phyloP scores from a whole-genome alignment of 2,329 filamentous ascomycete genomes.

The Sporothrix humicola region DNA sequence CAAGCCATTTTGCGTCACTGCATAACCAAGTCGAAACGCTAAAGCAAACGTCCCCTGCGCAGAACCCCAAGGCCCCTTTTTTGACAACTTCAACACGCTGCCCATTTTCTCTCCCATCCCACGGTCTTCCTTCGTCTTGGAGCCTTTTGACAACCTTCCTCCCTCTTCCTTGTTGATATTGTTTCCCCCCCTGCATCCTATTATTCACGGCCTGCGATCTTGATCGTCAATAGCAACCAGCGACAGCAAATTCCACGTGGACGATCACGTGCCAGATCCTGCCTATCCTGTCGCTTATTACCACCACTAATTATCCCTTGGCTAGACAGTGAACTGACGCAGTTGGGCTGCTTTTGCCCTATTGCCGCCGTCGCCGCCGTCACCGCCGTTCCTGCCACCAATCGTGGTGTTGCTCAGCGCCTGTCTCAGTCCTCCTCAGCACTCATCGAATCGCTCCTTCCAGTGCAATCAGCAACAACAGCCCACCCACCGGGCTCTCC shows the following conservation, averaged over 20 bases:
- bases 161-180: not conserved
- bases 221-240: not conserved
- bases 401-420: constrained; percentile 11
- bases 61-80: not conserved
- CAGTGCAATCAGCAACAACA: not conserved
- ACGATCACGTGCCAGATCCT: not conserved
- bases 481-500: not conserved
- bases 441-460: not conserved
- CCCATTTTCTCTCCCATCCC: not conserved
- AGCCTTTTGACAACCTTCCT: not conserved
- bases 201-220: not conserved
- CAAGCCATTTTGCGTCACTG: not conserved
- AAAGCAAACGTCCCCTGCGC: constrained; percentile 9
- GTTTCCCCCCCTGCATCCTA: constrained; percentile 41
- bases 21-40: constrained; percentile 15
- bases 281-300: not conserved
- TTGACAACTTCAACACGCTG: not conserved
- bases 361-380: constrained; percentile 10
- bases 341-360: not conserved
- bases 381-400: constrained; percentile 3
- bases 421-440: constrained; percentile 25
- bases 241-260: not conserved
- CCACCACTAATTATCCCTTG: not conserved
- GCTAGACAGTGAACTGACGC: not conserved
- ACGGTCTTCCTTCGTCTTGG: not conserved